Percentiles rank a stretch among this genome's conserved stretches.
These are phyloP conservation scores for Solanum hybrid DNA, from an alignment of 305 asterid species.

Conservation along the genomic window DNA sequence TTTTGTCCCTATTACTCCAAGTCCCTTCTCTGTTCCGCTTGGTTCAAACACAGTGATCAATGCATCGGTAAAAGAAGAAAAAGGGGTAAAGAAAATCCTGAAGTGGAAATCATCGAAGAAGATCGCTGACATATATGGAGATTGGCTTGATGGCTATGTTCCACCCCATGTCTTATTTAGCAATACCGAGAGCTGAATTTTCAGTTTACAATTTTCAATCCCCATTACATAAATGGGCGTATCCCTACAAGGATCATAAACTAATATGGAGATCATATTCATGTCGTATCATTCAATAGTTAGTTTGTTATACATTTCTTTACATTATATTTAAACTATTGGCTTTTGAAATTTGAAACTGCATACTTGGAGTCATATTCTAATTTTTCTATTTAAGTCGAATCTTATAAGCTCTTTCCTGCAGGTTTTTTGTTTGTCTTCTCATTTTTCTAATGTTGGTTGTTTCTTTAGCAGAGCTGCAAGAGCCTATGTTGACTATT, in stretches of 20 bases:
- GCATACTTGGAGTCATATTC: too few relatives aligned
- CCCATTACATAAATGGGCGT: not conserved
- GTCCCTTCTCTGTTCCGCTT: slow-evolving; percentile 17
- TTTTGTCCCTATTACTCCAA: slow-evolving; percentile 12
- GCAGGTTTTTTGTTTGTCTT: too few relatives aligned
- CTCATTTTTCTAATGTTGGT: too few relatives aligned
- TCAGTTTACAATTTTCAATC: too few relatives aligned
- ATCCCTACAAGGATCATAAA: not conserved
- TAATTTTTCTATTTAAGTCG: too few relatives aligned
- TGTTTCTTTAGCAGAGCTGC: too few relatives aligned
- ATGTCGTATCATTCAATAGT: not conserved
- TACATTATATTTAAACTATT: not conserved
- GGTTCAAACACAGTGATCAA: not conserved
- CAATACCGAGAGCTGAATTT: not conserved
- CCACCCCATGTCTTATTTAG: slow-evolving; percentile 19
- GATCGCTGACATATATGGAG: slow-evolving; percentile 24
- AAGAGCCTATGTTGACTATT: too few relatives aligned
- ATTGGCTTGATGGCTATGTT: slow-evolving; percentile 25
- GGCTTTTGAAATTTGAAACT: not conserved
- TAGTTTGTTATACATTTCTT: too few relatives aligned
- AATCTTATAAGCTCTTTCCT: too few relatives aligned
- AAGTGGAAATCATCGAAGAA: too few relatives aligned
- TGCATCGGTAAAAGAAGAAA: not conserved
- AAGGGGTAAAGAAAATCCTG: not conserved
- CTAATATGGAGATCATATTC: not conserved